Evolutionary conservation across 2,329 filamentous ascomycete genomes (phyloP), one percentile per base, ranked within the genome.

Genomic region (Aspergillus uvarum): DNA sequence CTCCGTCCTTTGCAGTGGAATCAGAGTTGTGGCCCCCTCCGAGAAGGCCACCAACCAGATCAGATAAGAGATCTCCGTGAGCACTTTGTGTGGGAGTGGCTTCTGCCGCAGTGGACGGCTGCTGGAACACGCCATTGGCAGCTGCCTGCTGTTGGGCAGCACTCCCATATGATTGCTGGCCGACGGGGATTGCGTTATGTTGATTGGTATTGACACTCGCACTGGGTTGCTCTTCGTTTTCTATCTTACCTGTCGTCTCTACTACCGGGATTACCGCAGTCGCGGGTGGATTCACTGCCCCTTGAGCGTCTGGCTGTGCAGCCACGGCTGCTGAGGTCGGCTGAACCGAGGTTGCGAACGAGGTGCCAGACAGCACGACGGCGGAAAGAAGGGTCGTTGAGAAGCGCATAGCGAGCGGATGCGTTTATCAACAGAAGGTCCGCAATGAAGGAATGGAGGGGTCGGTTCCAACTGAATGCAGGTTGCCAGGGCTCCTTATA

Each of bases 351-450:
- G 63, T 66, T 57, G 67, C 67, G 57, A 68, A 63, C 56, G 63
- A 59, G 21, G 63, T 61, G 59, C 66, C 62, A 38, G 66, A 68
- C 49, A 68, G 66, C 63, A 68, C 56, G 50, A 68, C 55, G 32
- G 62, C 60, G 10, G 66, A 62, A 53, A 68, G 24, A 42, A 67
- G 42, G 29, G 63, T 56, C 56, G 64, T 65, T 55, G 64, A 67
- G 59, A 68, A 64, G 64, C 66, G 67, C 67, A 68, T 68, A 42
- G 51, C 66, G 57, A 51, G 42, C 58, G 29, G 54, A 54, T 57
- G 56, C 56, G 54, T 59, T 63, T 60, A 58, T 61, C 61, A 58
- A 56, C 55, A 51, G 47, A 58, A 59, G 60, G 52, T 63, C 59
- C 65, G 62, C 59, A 65, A 52, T 60, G 44, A 63, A 67, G 60